A percentile compares a stretch with the other conserved stretches of the same genome.
These are phyloP conservation scores for Acacia confusa DNA, from an alignment of 306 rosid species.

Conservation along the genomic window DNA sequence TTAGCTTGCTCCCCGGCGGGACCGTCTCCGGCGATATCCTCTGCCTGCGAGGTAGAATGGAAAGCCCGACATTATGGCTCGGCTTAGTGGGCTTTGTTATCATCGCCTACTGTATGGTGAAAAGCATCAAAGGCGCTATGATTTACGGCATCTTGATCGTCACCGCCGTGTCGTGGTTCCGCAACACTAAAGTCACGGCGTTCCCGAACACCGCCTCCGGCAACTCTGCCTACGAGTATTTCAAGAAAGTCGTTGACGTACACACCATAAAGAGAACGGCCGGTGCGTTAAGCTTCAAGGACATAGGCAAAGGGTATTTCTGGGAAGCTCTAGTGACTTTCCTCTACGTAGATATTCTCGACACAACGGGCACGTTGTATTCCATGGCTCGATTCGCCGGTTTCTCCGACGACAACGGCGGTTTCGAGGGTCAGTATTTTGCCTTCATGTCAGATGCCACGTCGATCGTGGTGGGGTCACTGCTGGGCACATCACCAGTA, in stretches of 20 bases:
- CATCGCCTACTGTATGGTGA: constrained; percentile 72
- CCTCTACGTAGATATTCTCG: constrained; percentile 82
- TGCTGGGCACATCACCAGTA: constrained; percentile 89
- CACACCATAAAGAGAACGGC: constrained; percentile 78
- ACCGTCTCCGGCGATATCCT: constrained; percentile 59
- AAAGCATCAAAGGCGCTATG: constrained; percentile 86
- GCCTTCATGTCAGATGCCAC: constrained; percentile 98
- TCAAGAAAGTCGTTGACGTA: constrained; percentile 77
- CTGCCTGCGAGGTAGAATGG: constrained; percentile 68
- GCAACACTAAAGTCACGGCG: constrained; percentile 72
- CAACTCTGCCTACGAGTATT: constrained; percentile 57
- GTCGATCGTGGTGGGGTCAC: constrained; percentile 82
- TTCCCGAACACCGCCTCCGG: constrained; percentile 68
- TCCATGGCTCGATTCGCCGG: constrained; percentile 98
- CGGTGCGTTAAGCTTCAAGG: constrained; percentile 75
- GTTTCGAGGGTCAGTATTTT: constrained; percentile 87
- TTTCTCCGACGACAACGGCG: constrained; percentile 63
- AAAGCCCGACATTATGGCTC: constrained; percentile 93
- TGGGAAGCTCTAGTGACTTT: constrained; percentile 94
- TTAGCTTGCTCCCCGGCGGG: constrained; percentile 55
- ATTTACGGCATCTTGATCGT: constrained; percentile 89
- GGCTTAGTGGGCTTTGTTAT: constrained; percentile 83
- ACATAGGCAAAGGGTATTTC: constrained; percentile 56
- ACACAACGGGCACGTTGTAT: constrained; percentile 83
- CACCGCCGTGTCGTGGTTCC: constrained; percentile 88